A percentile compares a stretch with the other conserved stretches of the same genome.
Conservation (phyloP, 805 yeast genomes). For the Pichia deserticola region DNA sequence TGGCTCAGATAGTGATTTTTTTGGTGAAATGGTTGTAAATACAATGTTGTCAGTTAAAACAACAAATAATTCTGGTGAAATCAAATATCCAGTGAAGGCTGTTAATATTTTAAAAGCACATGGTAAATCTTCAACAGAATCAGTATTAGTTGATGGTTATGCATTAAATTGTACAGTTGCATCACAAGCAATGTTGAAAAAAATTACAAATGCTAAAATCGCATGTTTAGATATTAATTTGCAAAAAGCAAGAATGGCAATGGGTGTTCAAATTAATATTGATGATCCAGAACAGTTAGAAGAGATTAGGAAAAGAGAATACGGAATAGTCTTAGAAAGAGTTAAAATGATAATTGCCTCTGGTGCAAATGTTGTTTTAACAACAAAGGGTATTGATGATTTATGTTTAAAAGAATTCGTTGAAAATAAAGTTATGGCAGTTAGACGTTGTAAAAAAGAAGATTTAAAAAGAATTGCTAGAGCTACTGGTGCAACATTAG, state of each 20-base stretch:
- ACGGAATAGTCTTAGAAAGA: conserved; percentile 77
- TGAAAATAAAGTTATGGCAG: conserved; percentile 89
- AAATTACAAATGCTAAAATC: conserved; percentile 62
- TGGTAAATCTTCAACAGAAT: conserved; percentile 87
- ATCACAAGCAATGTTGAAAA: conserved; percentile 89
- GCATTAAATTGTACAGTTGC: conserved; percentile 97
- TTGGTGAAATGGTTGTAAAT: conserved; percentile 85
- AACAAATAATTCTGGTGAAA: conserved; percentile 77
- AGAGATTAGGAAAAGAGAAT: conserved; percentile 82
- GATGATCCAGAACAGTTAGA: conserved; percentile 92
- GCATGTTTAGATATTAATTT: conserved; percentile 88
- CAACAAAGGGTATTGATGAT: conserved; percentile 94
- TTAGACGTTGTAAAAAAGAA: conserved; percentile 94
- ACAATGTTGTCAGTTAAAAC: conserved; percentile 94
- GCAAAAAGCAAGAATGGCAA: conserved; percentile 95
- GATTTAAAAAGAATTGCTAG: conserved; percentile 94
- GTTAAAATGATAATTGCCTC: conserved; percentile 72
- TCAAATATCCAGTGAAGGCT: conserved; percentile 92
- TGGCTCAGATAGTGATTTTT: conserved; percentile 88
- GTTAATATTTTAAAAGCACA: conserved; percentile 94
- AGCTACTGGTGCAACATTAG: conserved; percentile 94
- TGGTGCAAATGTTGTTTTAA: conserved; percentile 88
- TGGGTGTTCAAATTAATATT: conserved; percentile 95
- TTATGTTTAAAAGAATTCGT: conserved; percentile 85
- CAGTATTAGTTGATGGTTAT: conserved; percentile 83